Base-by-base conservation (phyloP, 129 eudicot species). In the Saposhnikovia divaricata region DNA sequence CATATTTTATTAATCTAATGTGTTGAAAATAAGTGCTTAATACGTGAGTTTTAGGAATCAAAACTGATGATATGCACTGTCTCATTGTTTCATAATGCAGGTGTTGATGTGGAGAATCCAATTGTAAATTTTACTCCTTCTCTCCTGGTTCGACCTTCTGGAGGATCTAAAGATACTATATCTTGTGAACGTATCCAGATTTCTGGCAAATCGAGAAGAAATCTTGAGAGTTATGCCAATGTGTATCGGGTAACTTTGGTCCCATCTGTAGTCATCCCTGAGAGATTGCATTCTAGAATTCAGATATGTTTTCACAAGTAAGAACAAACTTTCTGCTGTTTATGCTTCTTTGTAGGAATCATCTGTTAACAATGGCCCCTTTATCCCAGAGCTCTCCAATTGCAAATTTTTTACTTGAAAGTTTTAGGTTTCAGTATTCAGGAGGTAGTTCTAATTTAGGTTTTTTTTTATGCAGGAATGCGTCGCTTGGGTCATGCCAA, bases 181-280 rank as follows among this genome's bases (percentile, higher is more conserved):
- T 83, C 79, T 16, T 94, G 98, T 66, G 93, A 83, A 61, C 97
- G 98, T 63, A 85, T 91, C 39, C 70, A 77, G 14, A 84, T 94
- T 55, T 72, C 85, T 74, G 92, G 96, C 65, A 76, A 85, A 69
- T 87, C 98, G 57, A 85, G 97, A 84, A 76, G 86, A 42, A 88
- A 90, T 76, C 91, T 94, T 77, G 80, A 89, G 55, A 88, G 88
- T 82, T 94, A 90, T 81, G 89, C 93, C 21, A 91, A 84, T 84
- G 88, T 81, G 28, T 87, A 82, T 57, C 88, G 85, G 47, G 80
- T 94, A 73, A 94, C 87, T 34, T 69, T 90, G 88, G 90, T 82
- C 76, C 97, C 98, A 12, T 91, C 98, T 11, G 93, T 80, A 16
- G 88, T 84, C 21, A 91, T 90, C 79, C 97, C 93, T n/a, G 93